Percentiles rank a stretch among this genome's conserved stretches.
These are phyloP conservation scores for Saitozyma podzolica DNA, from an alignment of 768 basidiomycete species.

Conservation along the genomic window DNA sequence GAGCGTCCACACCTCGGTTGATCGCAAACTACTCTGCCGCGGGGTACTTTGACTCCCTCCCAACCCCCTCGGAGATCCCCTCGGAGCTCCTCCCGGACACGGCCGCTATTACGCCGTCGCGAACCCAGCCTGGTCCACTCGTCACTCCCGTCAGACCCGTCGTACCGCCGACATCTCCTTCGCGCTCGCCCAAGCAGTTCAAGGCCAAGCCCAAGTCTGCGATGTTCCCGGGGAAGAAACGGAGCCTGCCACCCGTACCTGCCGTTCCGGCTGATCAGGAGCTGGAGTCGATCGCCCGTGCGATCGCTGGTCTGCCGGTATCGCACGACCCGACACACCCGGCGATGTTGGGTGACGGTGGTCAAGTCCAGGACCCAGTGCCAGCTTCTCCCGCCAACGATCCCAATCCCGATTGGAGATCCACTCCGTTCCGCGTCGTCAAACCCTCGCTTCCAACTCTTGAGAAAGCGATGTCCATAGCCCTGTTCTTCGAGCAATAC, in stretches of 20 bases:
- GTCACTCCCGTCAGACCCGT: neutral
- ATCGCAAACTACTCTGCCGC: constrained; percentile 30
- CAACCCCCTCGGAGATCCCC: constrained; percentile 29
- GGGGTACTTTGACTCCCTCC: constrained; percentile 29
- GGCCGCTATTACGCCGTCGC: no score
- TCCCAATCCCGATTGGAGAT: neutral
- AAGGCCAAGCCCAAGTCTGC: neutral
- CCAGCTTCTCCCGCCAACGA: no score
- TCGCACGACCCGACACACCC: no score
- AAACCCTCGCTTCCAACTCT: constrained; percentile 84
- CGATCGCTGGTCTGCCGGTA: neutral
- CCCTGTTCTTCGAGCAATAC: constrained; percentile 73
- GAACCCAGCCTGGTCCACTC: no score
- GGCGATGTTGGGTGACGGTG: no score
- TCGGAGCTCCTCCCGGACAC: neutral
- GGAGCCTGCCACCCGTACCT: neutral
- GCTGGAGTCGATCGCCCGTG: constrained; percentile 10
- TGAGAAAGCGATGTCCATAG: constrained; percentile 87
- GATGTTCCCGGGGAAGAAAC: neutral
- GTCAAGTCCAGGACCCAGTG: no score
- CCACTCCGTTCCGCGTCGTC: constrained; percentile 56
- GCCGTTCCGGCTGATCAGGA: neutral
- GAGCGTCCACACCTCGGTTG: constrained; percentile 28
- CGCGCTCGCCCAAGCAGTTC: neutral
- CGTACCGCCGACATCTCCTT: neutral